These are phyloP conservation scores for Sporothrix dimorphospora DNA, from an alignment of 2,329 filamentous ascomycete genomes.

Conservation along the genomic window DNA sequence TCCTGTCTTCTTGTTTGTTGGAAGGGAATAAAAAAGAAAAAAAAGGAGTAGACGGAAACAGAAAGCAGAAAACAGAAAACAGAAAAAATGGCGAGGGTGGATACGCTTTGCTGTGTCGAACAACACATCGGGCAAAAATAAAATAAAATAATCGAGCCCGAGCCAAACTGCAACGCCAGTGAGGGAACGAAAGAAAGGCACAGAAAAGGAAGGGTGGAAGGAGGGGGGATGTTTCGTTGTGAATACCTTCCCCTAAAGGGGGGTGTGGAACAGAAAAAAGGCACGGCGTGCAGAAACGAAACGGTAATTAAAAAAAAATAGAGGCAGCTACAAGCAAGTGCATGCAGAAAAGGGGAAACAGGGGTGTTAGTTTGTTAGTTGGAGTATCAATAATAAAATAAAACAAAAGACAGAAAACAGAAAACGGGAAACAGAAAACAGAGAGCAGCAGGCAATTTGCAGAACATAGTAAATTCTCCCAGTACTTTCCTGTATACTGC, in stretches of 20 bases:
- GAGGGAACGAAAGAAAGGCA: neutral
- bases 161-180: constrained; percentile 23
- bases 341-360: constrained; percentile 16
- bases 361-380: constrained; percentile 21
- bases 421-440: neutral
- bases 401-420: neutral
- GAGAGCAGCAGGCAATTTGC: neutral
- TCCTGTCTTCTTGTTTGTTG: neutral
- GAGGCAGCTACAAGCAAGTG: neutral
- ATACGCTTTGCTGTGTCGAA: constrained; percentile 23
- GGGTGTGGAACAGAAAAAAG: constrained; percentile 12
- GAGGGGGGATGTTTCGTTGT: constrained; percentile 11
- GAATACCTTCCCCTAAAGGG: neutral
- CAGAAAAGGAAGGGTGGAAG: neutral
- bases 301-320: constrained; percentile 11
- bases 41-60: constrained; percentile 3
- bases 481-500: neutral
- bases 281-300: neutral
- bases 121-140: constrained; percentile 24
- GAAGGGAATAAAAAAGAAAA: constrained; percentile 12
- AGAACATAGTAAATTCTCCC: neutral
- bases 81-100: constrained; percentile 16
- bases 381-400: neutral
- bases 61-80: neutral
- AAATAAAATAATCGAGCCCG: constrained; percentile 24